These are phyloP conservation scores for Xylaria sp. DNA, from an alignment of 2,329 filamentous ascomycete species.

Conservation along the genomic window DNA sequence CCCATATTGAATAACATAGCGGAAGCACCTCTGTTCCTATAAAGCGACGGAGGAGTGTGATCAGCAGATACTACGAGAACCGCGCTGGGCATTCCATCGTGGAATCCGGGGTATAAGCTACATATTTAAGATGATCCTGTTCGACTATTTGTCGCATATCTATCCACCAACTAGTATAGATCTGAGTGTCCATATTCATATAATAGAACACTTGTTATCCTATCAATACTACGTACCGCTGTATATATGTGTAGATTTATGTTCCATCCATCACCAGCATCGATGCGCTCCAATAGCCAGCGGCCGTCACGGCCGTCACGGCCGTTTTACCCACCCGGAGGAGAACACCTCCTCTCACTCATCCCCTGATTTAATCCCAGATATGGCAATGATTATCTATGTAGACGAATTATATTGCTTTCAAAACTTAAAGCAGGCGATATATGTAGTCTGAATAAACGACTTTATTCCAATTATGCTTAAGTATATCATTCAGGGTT, in stretches of 20 bases:
- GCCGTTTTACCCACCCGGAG: conserved; percentile 27
- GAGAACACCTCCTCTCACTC: background rate
- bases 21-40: background rate
- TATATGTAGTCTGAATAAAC: background rate
- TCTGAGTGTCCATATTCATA: background rate
- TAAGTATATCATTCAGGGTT: background rate
- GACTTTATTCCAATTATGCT: background rate
- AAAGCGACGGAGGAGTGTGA: background rate
- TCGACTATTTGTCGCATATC: background rate
- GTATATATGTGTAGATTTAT: conserved; percentile 16
- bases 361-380: background rate
- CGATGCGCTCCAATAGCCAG: conserved; percentile 34
- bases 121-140: conserved; percentile 25
- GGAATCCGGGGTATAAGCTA: conserved; percentile 1
- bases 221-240: conserved; percentile 15
- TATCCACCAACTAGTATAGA: background rate
- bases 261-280: background rate
- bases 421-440: background rate
- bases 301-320: background rate
- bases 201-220: conserved; percentile 6
- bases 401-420: background rate
- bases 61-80: background rate
- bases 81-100: background rate
- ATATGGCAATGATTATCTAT: background rate
- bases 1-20: conserved; percentile 29